phyloP scores from a whole-genome alignment of 148 eudicot genomes.

The Chenopodium suecicum region DNA sequence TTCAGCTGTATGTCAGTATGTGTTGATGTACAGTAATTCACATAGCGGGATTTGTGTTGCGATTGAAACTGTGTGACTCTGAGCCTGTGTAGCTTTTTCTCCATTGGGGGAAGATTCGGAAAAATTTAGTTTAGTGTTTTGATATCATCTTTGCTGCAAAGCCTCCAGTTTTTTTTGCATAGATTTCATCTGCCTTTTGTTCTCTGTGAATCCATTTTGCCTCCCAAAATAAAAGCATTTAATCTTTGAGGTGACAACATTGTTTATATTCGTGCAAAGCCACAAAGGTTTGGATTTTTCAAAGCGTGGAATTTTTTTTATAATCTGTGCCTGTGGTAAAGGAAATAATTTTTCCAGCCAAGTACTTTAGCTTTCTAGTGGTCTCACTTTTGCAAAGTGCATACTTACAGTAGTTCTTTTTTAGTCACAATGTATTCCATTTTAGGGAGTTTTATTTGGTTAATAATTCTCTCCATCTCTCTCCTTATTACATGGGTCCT shows the following conservation, averaged over 20 bases:
- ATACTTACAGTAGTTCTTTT: background rate
- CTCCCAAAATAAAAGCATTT: background rate
- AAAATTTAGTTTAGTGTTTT: background rate
- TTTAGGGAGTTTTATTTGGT: too few species aligned
- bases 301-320: background rate
- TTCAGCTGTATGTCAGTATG: background rate
- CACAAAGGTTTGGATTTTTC: background rate
- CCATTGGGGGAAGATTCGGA: background rate
- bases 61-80: background rate
- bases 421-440: too few species aligned
- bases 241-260: background rate
- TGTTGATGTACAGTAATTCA: background rate
- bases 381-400: background rate
- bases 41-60: background rate
- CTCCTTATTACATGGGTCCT: too few species aligned
- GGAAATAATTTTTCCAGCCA: background rate
- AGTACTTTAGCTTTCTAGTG: background rate
- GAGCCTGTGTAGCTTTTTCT: background rate
- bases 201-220: background rate
- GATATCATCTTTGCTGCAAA: background rate
- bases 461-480: too few species aligned
- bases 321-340: background rate
- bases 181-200: background rate
- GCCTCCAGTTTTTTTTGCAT: background rate
- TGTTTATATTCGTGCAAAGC: background rate